Base-by-base conservation (phyloP, 371 early-diverging fungal species). In the Circinella minor region DNA sequence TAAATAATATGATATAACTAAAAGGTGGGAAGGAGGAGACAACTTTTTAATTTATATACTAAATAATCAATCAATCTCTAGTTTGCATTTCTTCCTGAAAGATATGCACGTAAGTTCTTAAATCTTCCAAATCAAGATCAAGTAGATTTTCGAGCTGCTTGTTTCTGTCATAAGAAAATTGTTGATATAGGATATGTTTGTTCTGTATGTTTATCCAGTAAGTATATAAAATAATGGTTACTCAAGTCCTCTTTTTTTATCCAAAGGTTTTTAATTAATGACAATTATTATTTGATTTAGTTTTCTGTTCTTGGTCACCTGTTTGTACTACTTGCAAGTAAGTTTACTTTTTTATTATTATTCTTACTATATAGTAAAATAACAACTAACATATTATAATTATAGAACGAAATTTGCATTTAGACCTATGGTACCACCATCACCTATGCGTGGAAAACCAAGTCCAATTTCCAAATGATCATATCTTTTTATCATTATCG, bases 141-240 rank as follows among this genome's bases (percentile, higher is more conserved):
- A 59, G 94, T 97, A 0, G 98, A 99, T 79, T 97, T 96, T 71
- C 80, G 98, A 36, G 96, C 99, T 1, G 94, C 97, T 0, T 99
- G 99, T 72, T 98, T 99, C 70, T 98, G 99, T 76, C 99, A 98
- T 80, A 93, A 93, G 74, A 88, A 87, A 59, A 91, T 95, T 65
- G 91, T 97, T 3, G 94, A 95, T 71, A 88, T 96, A 61, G 99
- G 96, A 0, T 96, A 88, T 79, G 98, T 98, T 3, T 98, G 99
- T 77, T 96, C 96, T 0, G 96, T 98, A 5, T 98, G 99, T 74
- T 75, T 98, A 39, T 96, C 99, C n/a, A 95, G 94, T 94, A 86
- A 78, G 87, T 79, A 54, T n/a, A n/a, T n/a, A n/a, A n/a, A n/a
- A n/a, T n/a, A n/a, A n/a, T 27, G 27, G 27, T 27, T 27, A 27